Percentiles rank a stretch among this genome's conserved stretches.
phyloP scores from a whole-genome alignment of 169 alveolate genomes.

The Plasmodium chabaudi region DNA sequence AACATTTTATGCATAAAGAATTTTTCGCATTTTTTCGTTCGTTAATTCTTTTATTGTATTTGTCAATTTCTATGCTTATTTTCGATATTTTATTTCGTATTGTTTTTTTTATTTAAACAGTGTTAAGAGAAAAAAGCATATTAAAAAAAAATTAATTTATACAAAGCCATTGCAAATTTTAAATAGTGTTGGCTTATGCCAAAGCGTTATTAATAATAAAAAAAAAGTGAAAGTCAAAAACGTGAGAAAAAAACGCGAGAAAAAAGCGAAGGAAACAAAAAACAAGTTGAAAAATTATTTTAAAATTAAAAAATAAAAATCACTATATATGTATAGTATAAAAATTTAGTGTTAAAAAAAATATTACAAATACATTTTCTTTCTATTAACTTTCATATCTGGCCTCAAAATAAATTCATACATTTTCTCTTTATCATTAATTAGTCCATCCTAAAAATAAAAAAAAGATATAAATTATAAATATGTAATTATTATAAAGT shows the following conservation, averaged over 20 bases:
- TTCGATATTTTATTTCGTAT: no score
- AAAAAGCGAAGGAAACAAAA: not conserved
- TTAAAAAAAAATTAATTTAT: no score
- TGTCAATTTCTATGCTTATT: no score
- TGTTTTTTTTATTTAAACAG: no score
- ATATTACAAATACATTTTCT: constrained; percentile 87
- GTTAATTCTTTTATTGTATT: no score
- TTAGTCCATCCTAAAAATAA: constrained; percentile 86
- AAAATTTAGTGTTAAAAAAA: not conserved
- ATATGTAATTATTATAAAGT: constrained; percentile 88
- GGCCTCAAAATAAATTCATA: constrained; percentile 94
- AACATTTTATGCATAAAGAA: no score
- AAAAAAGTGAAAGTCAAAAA: no score
- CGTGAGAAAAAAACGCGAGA: not conserved
- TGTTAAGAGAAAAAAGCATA: no score
- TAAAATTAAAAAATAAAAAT: constrained; percentile 2
- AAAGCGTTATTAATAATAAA: no score
- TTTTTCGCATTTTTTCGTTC: no score
- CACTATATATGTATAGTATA: not conserved
- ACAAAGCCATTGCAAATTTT: no score
- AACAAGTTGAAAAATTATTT: not conserved
- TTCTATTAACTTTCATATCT: constrained; percentile 94
- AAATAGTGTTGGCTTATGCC: no score
- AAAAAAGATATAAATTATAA: constrained; percentile 77
- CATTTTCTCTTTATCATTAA: constrained; percentile 88